These are phyloP conservation scores for Notholithocarpus densiflorus DNA, from an alignment of 306 rosid genomes.

Conservation along the genomic window DNA sequence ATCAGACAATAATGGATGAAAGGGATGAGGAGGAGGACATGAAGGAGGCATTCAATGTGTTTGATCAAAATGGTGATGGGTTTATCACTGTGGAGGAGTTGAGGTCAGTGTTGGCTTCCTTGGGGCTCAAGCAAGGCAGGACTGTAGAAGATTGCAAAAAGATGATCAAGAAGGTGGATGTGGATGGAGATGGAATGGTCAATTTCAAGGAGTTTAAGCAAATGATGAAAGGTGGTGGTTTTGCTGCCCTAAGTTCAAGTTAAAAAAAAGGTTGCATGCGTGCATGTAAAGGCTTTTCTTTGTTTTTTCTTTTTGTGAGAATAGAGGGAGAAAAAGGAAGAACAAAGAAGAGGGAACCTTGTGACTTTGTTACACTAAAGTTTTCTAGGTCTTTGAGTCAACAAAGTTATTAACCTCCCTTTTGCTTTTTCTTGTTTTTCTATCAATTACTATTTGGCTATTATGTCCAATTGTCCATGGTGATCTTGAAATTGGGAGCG, in stretches of 20 bases:
- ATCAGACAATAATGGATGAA: neutral
- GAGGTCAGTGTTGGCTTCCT: slow-evolving; percentile 1
- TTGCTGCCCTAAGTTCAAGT: neutral
- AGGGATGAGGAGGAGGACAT: slow-evolving; percentile 1
- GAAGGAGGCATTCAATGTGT: slow-evolving; percentile 2
- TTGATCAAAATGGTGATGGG: neutral
- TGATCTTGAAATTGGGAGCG: no score
- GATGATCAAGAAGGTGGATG: neutral
- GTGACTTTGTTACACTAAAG: no score
- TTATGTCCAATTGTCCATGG: no score
- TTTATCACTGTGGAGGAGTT: slow-evolving; percentile 2
- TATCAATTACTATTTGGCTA: no score
- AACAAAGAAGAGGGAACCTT: neutral
- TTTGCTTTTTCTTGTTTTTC: no score
- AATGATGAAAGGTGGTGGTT: neutral
- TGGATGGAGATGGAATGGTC: slow-evolving; percentile 2
- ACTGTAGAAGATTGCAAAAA: neutral
- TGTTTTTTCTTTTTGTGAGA: neutral
- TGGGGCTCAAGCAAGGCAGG: slow-evolving; percentile 2
- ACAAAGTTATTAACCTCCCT: no score
- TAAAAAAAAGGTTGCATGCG: neutral
- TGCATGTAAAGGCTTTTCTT: neutral
- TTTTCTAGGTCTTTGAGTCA: no score
- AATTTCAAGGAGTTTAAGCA: slow-evolving; percentile 8
- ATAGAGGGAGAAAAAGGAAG: neutral